Base-by-base conservation (phyloP, 1,139 yeast genomes). In the Ogataea hybrid region DNA sequence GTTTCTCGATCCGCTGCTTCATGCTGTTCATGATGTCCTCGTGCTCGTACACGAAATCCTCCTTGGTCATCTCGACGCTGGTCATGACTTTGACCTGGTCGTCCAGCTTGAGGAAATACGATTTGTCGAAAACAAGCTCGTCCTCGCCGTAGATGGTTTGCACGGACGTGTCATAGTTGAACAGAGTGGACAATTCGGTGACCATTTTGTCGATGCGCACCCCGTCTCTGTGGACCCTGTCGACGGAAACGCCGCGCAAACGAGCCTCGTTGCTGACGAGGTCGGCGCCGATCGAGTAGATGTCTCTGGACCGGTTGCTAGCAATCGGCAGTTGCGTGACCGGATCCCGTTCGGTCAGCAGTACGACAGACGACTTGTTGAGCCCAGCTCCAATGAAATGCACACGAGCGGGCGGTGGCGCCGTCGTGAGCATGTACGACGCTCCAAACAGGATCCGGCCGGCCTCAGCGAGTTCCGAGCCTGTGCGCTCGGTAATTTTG, bases 381-480 rank as follows among this genome's bases (percentile, higher is more conserved):
- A 45, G 35, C 9, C 53, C 57, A 5, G 56, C 55, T 28, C 61
- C 62, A 8, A 62, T 17, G 25, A 61, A 51, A n/a, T 52, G 55
- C 6, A 62, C 35, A 28, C 61, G 44, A 5, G 52, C 46, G 6
- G 65, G 64, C 4, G 58, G 51, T 5, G 59, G 53, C 39, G 57
- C 55, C 7, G 49, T 17, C 20, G 44, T 44, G 27, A 57, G 54
- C 21, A 60, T 21, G 32, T 51, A 59, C 4, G 60, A 51, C 2
- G 59, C 61, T 15, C 62, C 57, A 34, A 44, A 49, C 8, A 62
- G 30, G 3, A 51, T 36, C 34, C 65, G 50, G 6, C 62, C 62
- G 7, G 48, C 49, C 37, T 52, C 56, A 14, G 44, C 50, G 8
- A 59, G 37, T 16, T 48, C 38, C n/a, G 48, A 43, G 25, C 44